These are phyloP conservation scores for Solanum arcanum DNA, from an alignment of 257 asterid genomes.

Conservation along the genomic window DNA sequence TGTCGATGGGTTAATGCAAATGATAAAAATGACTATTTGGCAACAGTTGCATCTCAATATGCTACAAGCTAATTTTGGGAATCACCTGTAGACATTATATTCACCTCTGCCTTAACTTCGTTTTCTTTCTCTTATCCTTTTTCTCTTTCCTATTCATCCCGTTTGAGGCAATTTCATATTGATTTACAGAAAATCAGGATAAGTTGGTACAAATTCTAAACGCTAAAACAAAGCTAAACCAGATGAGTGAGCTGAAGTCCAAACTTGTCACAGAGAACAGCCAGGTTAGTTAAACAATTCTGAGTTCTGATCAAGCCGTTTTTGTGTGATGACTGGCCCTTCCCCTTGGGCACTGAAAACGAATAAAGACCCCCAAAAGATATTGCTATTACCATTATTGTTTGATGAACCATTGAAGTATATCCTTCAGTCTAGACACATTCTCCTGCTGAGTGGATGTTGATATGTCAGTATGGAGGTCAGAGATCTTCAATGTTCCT, in stretches of 20 bases:
- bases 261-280: conserved; percentile 34
- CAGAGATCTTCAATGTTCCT: background rate
- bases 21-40: background rate
- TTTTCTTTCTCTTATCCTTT: background rate
- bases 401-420: background rate
- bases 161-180: conserved; percentile 4
- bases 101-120: background rate
- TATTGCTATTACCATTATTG: background rate
- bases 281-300: conserved; percentile 39
- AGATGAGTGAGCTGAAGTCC: conserved; percentile 35
- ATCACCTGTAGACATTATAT: background rate
- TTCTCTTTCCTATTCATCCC: background rate
- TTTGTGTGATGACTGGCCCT: background rate
- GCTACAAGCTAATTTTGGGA: background rate
- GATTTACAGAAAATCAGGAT: conserved; percentile 28
- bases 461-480: background rate
- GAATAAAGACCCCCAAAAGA: background rate
- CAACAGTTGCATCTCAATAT: background rate
- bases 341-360: background rate
- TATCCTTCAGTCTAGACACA: background rate
- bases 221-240: conserved; percentile 40
- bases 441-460: background rate
- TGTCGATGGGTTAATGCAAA: background rate
- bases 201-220: conserved; percentile 18
- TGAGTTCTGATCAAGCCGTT: conserved; percentile 4